Base-by-base conservation (phyloP, 2,329 filamentous ascomycete species). In the Blastomyces emzantsi region DNA sequence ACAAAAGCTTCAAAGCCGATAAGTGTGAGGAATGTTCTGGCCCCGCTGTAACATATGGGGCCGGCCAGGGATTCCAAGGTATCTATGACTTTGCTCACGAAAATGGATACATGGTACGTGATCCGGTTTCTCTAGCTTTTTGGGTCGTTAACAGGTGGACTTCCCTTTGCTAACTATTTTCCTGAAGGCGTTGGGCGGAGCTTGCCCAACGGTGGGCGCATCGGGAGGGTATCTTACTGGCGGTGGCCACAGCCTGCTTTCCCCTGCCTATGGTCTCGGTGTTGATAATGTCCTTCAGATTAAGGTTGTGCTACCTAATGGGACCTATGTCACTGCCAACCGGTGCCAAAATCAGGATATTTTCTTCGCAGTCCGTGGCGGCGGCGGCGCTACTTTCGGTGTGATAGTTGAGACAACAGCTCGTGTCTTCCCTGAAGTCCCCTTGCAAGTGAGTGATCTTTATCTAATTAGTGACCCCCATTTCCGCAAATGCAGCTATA, bases 201-300 rank as follows among this genome's bases (percentile, higher is more conserved):
- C 54, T 33, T 56, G 54, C n/a, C 54, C 54, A 36, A 39, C 80
- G 0, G 84, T 87, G 5, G 85, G 84, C 1, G 67, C 84, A 9
- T 80, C 82, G 0, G 85, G 85, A 19, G 85, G 85, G 0, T 88
- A 82, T 67, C 22, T 83, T 81, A 59, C 86, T 86, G 7, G 76
- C 4, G 83, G 81, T 54, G 83, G 83, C 0, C 82, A 86, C 69
- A 80, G 78, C 19, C 82, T 82, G 2, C 68, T 86, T 62, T 79
- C 78, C 15, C 76, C 76, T 63, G 69, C 79, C 41, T 80, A 80
- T 66, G 77, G 83, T 66, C 77, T 83, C 69, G 81, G 74, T 65
- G 75, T 79, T 8, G 81, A 83, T 68, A 77, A 82, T 68, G 74
- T 81, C 13, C 71, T 83, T 19, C 71, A 76, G 58, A 72, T 80